Evolutionary conservation across 2,329 filamentous ascomycete species (phyloP).

Genomic region (Paraphaeosphaeria sporulosa): DNA sequence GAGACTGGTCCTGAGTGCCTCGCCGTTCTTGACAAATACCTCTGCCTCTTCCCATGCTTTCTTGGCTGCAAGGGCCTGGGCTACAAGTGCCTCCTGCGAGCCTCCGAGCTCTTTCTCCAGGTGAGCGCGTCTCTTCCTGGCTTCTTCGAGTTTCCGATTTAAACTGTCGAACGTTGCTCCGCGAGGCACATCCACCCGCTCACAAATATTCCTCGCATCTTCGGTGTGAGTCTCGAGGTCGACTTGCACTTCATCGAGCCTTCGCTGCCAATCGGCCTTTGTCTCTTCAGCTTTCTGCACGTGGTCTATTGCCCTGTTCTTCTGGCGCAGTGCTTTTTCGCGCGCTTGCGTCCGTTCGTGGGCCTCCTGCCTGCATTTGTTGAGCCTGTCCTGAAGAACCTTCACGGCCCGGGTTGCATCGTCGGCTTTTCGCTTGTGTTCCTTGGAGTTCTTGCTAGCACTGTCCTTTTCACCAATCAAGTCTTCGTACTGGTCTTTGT

Average conservation of each 20-base stretch:
- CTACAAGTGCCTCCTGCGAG: conserved; percentile 39
- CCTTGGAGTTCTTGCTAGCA: conserved; percentile 47
- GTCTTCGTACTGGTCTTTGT: conserved; percentile 58
- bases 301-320: conserved; percentile 51
- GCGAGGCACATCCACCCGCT: conserved; percentile 38
- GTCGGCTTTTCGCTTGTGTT: conserved; percentile 43
- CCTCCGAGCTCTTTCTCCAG: conserved; percentile 45
- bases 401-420: conserved; percentile 35
- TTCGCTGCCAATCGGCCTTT: conserved; percentile 34
- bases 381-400: conserved; percentile 27
- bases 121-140: conserved; percentile 37
- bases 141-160: conserved; percentile 36
- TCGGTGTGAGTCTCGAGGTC: conserved; percentile 32
- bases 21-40: conserved; percentile 28
- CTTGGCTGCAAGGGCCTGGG: conserved; percentile 40
- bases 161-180: conserved; percentile 44
- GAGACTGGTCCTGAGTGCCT: conserved; percentile 52
- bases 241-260: conserved; percentile 35
- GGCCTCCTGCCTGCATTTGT: conserved; percentile 40
- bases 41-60: conserved; percentile 27
- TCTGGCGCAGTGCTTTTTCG: conserved; percentile 47
- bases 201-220: conserved; percentile 28
- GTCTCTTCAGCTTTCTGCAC: conserved; percentile 45
- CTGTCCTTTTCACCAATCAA: conserved; percentile 53
- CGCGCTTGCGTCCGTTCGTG: conserved; percentile 41